Base-by-base conservation (phyloP, 768 basidiomycete genomes). In the Bullera alba region DNA sequence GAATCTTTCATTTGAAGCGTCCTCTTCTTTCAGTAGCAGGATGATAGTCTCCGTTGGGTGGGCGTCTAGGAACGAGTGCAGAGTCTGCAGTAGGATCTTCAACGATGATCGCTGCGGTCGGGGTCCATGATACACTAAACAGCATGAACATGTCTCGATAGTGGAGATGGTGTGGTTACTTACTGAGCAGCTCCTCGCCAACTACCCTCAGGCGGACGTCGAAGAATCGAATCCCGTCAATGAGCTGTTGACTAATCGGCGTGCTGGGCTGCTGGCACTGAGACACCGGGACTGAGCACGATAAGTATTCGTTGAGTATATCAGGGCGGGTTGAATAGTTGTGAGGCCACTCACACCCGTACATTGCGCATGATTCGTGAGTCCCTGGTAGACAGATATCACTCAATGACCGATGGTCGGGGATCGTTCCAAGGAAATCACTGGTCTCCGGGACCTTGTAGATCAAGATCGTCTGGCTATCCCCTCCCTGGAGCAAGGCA, bases 1-100 rank as follows among this genome's bases (percentile, higher is more conserved):
- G 70, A 92, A 90, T 5, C 74, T 50, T 0, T 75, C 66, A 3
- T 42, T 32, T 2, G 79, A 74, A 0, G 78, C 81, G 57, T 87
- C 84, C 69, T 96, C 91, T 65, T 92, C 86, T 71, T 93, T 92
- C 66, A 96, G 79, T 15, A 84, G 90, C 76, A 92, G 81, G 25
- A 95, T 79, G 29, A 95, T 69, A 0, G 85, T 85, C 70, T 93
- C 91, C 25, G 75, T 77, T 7, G 74, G 76, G 1, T 85, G 77
- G 0, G 79, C 76, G 6, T 78, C 77, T 32, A 92, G 79, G 72
- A 86, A 93, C 3, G 71, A 56, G 58, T 82, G 76, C 7, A 92
- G 65, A 16, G 77, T 77, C 4, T 69, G 50, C 8, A 93, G 77
- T 42, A 92, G 83, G 27, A 77, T 75, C 46, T 78, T 72, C 70